phyloP scores from a whole-genome alignment of 805 yeast genomes.

The Millerozyma miso region DNA sequence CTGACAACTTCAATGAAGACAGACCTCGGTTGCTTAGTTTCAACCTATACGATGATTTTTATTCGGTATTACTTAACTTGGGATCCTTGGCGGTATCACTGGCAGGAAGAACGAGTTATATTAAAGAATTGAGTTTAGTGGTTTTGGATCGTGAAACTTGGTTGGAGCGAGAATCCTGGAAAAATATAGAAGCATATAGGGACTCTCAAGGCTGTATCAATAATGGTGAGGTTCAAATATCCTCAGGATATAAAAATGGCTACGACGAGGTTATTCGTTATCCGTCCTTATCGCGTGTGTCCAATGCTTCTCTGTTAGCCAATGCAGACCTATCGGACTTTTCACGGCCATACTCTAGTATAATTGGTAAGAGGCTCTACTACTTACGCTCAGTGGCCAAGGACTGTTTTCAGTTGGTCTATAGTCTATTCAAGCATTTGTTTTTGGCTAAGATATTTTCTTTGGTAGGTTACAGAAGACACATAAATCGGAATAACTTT shows the following conservation, averaged over 20 bases:
- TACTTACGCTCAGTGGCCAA: constrained; percentile 17
- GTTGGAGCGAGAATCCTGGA: constrained; percentile 41
- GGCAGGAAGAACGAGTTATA: constrained; percentile 62
- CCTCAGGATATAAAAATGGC: constrained; percentile 9
- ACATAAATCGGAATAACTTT: background rate
- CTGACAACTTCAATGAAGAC: constrained; percentile 16
- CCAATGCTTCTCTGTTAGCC: background rate
- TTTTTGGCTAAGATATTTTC: background rate
- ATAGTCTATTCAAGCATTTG: constrained; percentile 10
- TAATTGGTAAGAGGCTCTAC: constrained; percentile 16
- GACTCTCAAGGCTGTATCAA: background rate
- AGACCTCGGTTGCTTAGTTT: constrained; percentile 30
- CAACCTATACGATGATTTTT: constrained; percentile 57
- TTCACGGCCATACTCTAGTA: constrained; percentile 8
- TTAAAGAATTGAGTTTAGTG: constrained; percentile 52
- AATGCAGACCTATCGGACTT: background rate
- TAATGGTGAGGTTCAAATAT: background rate
- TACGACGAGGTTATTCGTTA: constrained; percentile 27
- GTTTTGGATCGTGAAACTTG: constrained; percentile 51
- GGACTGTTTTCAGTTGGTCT: constrained; percentile 19
- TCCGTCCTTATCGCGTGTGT: constrained; percentile 13
- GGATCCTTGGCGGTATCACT: constrained; percentile 65
- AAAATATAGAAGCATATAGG: constrained; percentile 2
- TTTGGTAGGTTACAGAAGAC: background rate
- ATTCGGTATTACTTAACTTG: constrained; percentile 53